These are phyloP conservation scores for Candida neerlandica DNA, from an alignment of 1,139 yeast genomes.

Conservation along the genomic window DNA sequence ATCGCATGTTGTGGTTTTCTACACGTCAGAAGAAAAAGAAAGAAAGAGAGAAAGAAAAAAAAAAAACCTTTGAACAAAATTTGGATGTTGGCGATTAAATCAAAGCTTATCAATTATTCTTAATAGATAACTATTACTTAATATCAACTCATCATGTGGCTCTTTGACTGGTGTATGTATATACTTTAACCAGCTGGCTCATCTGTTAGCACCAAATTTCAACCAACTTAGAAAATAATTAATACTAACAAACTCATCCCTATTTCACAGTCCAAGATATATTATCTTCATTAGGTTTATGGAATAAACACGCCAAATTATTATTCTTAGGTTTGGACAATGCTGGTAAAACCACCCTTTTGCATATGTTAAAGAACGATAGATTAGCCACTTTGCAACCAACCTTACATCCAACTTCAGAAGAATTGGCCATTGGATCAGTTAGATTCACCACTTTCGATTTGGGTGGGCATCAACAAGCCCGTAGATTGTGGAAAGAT, in stretches of 20 bases:
- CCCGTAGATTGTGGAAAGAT: slow-evolving; percentile 99
- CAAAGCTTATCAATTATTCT: not conserved
- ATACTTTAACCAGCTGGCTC: not conserved
- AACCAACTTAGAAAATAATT: too few relatives aligned
- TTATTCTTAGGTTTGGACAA: slow-evolving; percentile 95
- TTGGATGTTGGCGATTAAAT: slow-evolving; percentile 1
- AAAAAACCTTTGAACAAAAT: not conserved
- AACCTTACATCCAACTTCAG: slow-evolving; percentile 97
- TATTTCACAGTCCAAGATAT: slow-evolving; percentile 72
- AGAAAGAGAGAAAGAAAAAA: not conserved
- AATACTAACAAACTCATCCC: slow-evolving; percentile 23
- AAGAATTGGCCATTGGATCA: slow-evolving; percentile 94
- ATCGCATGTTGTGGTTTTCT: not conserved
- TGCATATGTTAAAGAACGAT: slow-evolving; percentile 97
- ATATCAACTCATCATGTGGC: slow-evolving; percentile 32
- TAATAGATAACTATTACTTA: not conserved
- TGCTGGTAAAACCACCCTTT: slow-evolving; percentile 96
- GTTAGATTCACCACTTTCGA: slow-evolving; percentile 97
- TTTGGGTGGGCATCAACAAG: slow-evolving; percentile 97
- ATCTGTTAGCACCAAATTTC: too few relatives aligned
- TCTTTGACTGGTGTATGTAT: slow-evolving; percentile 49
- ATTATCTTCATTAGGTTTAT: slow-evolving; percentile 88
- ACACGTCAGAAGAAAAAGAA: not conserved
- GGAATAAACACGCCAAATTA: slow-evolving; percentile 97
- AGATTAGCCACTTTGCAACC: slow-evolving; percentile 97